phyloP scores from a whole-genome alignment of 2,329 filamentous ascomycete species.

The Clonostachys rosea region DNA sequence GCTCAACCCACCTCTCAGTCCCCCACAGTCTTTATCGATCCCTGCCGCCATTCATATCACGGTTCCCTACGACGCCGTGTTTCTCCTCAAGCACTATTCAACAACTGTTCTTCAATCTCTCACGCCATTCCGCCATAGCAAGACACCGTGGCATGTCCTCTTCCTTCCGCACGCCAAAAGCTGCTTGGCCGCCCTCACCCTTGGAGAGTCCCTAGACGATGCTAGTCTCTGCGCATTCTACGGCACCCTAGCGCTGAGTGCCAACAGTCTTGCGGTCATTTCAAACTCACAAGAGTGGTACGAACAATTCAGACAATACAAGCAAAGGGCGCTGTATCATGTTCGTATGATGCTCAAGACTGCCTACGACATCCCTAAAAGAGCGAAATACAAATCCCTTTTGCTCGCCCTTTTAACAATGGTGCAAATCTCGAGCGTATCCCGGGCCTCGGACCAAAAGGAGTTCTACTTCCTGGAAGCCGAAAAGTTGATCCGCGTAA shows the following conservation, averaged over 20 bases:
- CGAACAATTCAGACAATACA: conserved; percentile 16
- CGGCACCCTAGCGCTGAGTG: conserved; percentile 28
- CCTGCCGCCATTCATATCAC: no score
- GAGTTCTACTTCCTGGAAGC: conserved; percentile 30
- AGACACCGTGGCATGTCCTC: conserved; percentile 32
- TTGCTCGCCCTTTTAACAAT: conserved; percentile 33
- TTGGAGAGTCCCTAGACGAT: conserved; percentile 23
- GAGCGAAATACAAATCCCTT: conserved; percentile 31
- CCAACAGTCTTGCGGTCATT: conserved; percentile 22
- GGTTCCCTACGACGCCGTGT: conserved; percentile 21
- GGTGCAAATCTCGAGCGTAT: conserved; percentile 25
- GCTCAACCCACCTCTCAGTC: no score
- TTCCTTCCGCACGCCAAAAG: conserved; percentile 28
- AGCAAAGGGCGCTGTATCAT: conserved; percentile 18
- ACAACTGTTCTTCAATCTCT: conserved; percentile 24
- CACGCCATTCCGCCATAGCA: conserved; percentile 26
- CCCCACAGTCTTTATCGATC: no score
- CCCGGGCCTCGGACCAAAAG: conserved; percentile 22
- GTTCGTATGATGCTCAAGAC: conserved; percentile 18
- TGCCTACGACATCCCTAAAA: conserved; percentile 22
- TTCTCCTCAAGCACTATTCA: conserved; percentile 29
- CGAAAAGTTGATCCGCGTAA: conserved; percentile 29
- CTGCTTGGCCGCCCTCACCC: conserved; percentile 24
- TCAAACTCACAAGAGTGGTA: conserved; percentile 20
- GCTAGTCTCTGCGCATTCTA: conserved; percentile 28